phyloP scores from a whole-genome alignment of 2,329 filamentous ascomycete species.

The Aureobasidium sp. region DNA sequence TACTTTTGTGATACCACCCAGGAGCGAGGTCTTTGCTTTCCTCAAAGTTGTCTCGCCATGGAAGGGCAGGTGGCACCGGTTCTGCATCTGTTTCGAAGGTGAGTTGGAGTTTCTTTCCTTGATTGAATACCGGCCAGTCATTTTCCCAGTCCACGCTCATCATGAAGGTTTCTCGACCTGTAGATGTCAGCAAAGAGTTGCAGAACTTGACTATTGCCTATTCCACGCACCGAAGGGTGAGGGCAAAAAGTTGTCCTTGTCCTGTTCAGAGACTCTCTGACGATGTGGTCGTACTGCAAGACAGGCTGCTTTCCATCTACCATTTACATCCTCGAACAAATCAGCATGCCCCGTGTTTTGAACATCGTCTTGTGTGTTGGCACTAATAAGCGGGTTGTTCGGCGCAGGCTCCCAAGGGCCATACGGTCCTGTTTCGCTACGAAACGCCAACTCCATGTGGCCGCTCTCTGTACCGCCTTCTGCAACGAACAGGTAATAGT shows the following conservation, averaged over 20 bases:
- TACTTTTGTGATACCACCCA: conserved; percentile 34
- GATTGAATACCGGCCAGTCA: conserved; percentile 46
- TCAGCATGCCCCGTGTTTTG: conserved; percentile 45
- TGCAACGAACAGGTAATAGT: conserved; percentile 53
- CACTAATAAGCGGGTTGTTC: conserved; percentile 46
- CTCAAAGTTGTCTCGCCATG: conserved; percentile 34
- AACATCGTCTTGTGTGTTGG: conserved; percentile 41
- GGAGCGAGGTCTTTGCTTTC: conserved; percentile 23
- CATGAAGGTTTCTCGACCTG: conserved; percentile 42
- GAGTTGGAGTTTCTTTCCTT: conserved; percentile 35
- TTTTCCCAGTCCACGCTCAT: conserved; percentile 43
- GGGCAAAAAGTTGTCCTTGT: conserved; percentile 26
- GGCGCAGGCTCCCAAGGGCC: conserved; percentile 57
- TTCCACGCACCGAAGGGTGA: conserved; percentile 31
- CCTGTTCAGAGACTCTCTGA: conserved; percentile 11
- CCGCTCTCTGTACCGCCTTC: conserved; percentile 47
- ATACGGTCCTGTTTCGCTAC: conserved; percentile 45
- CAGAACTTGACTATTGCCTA: too few relatives aligned
- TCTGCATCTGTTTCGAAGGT: conserved; percentile 21
- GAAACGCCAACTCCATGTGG: conserved; percentile 52
- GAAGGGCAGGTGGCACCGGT: conserved; percentile 22
- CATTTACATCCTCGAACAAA: conserved; percentile 37
- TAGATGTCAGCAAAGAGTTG: too few relatives aligned
- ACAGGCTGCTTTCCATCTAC: conserved; percentile 43
- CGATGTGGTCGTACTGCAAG: conserved; percentile 37